A percentile compares a stretch with the other conserved stretches of the same genome.
Evolutionary conservation across 495 filamentous ascomycete species (phyloP).

Genomic region (Halenospora varia): DNA sequence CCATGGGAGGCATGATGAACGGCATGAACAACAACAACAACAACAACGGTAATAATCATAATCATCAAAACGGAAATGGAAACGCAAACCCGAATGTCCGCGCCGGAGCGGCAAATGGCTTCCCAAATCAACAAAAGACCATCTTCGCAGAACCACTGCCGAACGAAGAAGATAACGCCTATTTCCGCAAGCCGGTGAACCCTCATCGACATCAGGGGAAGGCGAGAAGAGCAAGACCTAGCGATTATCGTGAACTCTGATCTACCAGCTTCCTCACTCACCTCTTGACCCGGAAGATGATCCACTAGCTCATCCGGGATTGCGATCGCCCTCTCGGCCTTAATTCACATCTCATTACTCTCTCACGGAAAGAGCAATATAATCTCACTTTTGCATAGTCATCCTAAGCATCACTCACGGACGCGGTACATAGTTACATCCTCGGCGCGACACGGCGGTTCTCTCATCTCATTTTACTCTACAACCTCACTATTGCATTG

Average conservation of each 20-base stretch:
- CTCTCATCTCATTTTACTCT: too few relatives aligned
- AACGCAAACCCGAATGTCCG: too few relatives aligned
- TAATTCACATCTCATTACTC: too few relatives aligned
- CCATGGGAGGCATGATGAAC: slow-evolving; percentile 27
- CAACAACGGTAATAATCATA: slow-evolving; percentile 29
- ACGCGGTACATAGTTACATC: too few relatives aligned
- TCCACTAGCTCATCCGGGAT: background rate
- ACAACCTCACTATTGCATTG: too few relatives aligned
- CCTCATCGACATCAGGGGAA: slow-evolving; percentile 84
- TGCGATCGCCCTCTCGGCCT: background rate
- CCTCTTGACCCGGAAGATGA: background rate
- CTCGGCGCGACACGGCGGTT: too few relatives aligned
- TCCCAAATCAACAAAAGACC: slow-evolving; percentile 71
- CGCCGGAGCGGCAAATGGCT: slow-evolving; percentile 33
- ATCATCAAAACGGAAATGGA: too few relatives aligned
- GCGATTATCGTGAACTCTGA: slow-evolving; percentile 83
- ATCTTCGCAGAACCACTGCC: slow-evolving; percentile 55
- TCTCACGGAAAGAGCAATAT: too few relatives aligned
- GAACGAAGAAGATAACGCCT: slow-evolving; percentile 85
- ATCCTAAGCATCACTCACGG: too few relatives aligned
- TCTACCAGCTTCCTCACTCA: background rate
- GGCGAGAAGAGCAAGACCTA: slow-evolving; percentile 72
- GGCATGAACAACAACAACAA: slow-evolving; percentile 22
- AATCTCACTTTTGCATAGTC: too few relatives aligned
- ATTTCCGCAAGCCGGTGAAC: slow-evolving; percentile 95